Evolutionary conservation across 495 filamentous ascomycete genomes (phyloP), one percentile per base, ranked within the genome.

Genomic region (Lineolata rhizophorae): DNA sequence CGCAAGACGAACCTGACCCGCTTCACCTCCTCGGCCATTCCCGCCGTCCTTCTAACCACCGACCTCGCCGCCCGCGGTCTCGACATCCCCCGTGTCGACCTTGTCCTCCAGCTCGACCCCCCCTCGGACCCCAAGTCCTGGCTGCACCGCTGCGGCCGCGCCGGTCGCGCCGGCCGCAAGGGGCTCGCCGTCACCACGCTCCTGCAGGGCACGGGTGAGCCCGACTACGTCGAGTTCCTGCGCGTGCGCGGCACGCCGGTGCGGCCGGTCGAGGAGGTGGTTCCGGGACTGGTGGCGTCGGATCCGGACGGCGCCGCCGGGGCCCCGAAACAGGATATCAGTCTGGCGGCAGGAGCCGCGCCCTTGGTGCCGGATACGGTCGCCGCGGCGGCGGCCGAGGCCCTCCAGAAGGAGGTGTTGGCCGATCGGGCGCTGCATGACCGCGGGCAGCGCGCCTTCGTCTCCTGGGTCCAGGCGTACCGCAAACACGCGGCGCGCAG

Each of bases 91-190:
- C 74, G 80, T 35, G 82, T 94, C 20, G 90, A 97, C 51, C 65
- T 95, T 4, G 85, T 95, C 19, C 63, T 94, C 2, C 85, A 95
- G 48, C 60, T 94, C 30, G 87, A 97, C 45, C 75, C 84, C 0
- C 87, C 87, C 1, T 74, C 69, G 18, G 85, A 94, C 47, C 81
- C 87, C 0, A 94, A 94, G 51, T 79, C 74, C 22, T 95, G 94
- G 51, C 72, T 97, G 33, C 87, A 97, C 54, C 72, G 87, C 35
- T 90, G 81, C 43, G 87, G 87, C 2, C 80, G 87, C 34, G 82
- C 90, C 1, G 87, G 84, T 0, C 68, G 87, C 25, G 87, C 87
- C 3, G 87, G 87, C 0, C 73, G 87, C 12, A 62, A 65, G 31
- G 87, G 87, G 1, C 60, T 92, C 10, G 83, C 82, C 31, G 64